These are phyloP conservation scores for Aspergillus sclerotioniger DNA, from an alignment of 495 filamentous ascomycete genomes.

Conservation along the genomic window DNA sequence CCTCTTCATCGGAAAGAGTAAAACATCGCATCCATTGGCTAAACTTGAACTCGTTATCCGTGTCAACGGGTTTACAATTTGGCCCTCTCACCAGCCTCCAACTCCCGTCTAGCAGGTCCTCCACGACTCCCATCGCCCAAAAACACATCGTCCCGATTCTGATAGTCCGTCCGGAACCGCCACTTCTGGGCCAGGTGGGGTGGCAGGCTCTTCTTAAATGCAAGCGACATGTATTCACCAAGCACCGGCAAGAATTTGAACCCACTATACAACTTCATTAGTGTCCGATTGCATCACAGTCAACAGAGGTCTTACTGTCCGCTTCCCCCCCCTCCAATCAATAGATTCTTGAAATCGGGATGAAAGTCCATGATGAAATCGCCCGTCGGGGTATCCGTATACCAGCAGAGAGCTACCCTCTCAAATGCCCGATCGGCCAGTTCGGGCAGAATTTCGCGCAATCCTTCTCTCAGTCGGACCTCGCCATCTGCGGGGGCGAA, in stretches of 20 bases:
- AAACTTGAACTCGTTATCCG: too few species aligned
- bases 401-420: constrained; percentile 45
- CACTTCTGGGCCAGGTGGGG: constrained; percentile 11
- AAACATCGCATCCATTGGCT: too few species aligned
- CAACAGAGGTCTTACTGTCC: constrained; percentile 18
- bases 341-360: constrained; percentile 14
- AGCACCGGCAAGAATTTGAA: constrained; percentile 22
- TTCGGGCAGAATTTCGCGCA: constrained; percentile 55
- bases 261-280: constrained; percentile 9
- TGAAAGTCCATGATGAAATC: constrained; percentile 27
- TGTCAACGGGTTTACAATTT: background rate
- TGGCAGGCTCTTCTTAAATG: constrained; percentile 6
- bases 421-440: constrained; percentile 57
- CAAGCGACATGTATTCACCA: constrained; percentile 10
- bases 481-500: constrained; percentile 18
- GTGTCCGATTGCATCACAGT: background rate
- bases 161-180: constrained; percentile 14
- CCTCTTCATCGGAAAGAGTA: too few species aligned
- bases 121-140: constrained; percentile 21
- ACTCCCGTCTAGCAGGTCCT: constrained; percentile 16
- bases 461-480: constrained; percentile 39
- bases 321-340: constrained; percentile 17
- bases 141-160: constrained; percentile 1
- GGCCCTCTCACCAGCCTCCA: constrained; percentile 15
- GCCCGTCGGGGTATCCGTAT: constrained; percentile 22